These are phyloP conservation scores for Tolypocladium guangdongense DNA, from an alignment of 2,329 filamentous ascomycete species.

Conservation along the genomic window DNA sequence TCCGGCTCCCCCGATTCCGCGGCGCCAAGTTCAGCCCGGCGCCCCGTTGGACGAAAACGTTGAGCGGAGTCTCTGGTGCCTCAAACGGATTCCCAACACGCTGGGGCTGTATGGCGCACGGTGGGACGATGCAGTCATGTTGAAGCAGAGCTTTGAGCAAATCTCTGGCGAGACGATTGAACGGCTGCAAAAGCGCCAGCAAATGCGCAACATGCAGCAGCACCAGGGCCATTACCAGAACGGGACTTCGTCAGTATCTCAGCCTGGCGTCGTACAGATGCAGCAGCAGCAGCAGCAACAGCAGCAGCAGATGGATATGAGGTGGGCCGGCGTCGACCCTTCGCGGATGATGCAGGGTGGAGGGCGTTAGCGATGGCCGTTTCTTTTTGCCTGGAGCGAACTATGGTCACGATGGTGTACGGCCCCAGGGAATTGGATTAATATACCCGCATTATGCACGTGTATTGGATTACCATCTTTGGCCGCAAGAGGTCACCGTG, in stretches of 20 bases:
- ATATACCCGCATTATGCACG: background rate
- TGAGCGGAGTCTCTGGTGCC: slow-evolving; percentile 42
- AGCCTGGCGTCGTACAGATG: slow-evolving; percentile 1
- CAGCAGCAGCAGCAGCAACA: slow-evolving; percentile 18
- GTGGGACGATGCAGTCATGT: slow-evolving; percentile 45
- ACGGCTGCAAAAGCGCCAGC: slow-evolving; percentile 28
- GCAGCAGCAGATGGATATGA: slow-evolving; percentile 13
- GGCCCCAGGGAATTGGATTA: background rate
- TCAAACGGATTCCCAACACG: slow-evolving; percentile 42
- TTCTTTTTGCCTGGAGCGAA: background rate
- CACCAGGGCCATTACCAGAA: slow-evolving; percentile 24
- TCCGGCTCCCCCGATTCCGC: slow-evolving; percentile 41
- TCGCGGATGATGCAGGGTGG: slow-evolving; percentile 29
- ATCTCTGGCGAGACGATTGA: slow-evolving; percentile 34
- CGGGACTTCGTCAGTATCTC: slow-evolving; percentile 5
- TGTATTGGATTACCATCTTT: background rate
- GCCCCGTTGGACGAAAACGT: slow-evolving; percentile 36
- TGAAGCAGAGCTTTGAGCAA: slow-evolving; percentile 42
- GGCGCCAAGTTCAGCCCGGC: slow-evolving; percentile 23
- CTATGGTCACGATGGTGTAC: background rate
- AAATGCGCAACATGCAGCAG: slow-evolving; percentile 22
- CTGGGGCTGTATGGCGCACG: slow-evolving; percentile 46
- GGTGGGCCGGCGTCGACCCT: slow-evolving; percentile 35
- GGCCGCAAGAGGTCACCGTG: background rate
- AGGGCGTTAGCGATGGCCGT: slow-evolving; percentile 2